Evolutionary conservation across 805 yeast species (phyloP).

Genomic region (Ogataea pini): DNA sequence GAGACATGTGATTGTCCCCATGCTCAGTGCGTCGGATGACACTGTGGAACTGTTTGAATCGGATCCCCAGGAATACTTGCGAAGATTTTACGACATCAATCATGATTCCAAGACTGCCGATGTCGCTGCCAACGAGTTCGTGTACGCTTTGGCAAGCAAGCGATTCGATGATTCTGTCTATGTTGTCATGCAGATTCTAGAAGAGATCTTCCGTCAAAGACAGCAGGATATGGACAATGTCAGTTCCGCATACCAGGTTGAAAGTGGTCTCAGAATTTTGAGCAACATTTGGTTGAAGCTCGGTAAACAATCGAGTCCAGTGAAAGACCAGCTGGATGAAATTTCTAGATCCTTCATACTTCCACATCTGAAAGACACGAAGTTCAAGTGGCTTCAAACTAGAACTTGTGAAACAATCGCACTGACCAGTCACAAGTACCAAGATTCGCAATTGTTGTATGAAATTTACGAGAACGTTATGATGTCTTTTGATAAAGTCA

Average conservation of each 20-base stretch:
- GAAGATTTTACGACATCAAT: conserved; percentile 61
- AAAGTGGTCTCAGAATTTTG: conserved; percentile 74
- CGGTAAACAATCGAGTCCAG: conserved; percentile 52
- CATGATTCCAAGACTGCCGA: conserved; percentile 50
- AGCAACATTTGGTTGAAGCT: conserved; percentile 64
- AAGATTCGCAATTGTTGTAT: conserved; percentile 32
- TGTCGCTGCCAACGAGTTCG: conserved; percentile 49
- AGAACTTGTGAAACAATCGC: conserved; percentile 62
- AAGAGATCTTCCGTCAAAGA: conserved; percentile 42
- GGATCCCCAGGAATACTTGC: conserved; percentile 88
- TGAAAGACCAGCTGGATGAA: conserved; percentile 58
- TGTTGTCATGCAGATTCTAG: conserved; percentile 54
- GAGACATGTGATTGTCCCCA: conserved; percentile 72
- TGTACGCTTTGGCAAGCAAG: conserved; percentile 18
- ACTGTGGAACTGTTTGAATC: conserved; percentile 74
- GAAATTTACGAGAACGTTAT: conserved; percentile 40
- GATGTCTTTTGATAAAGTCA: conserved; percentile 36
- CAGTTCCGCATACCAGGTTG: conserved; percentile 56
- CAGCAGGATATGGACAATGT: conserved; percentile 34
- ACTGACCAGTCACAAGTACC: conserved; percentile 24
- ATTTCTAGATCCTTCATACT: conserved; percentile 60
- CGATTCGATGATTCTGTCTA: conserved; percentile 45
- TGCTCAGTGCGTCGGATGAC: conserved; percentile 67
- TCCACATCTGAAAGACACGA: conserved; percentile 56
- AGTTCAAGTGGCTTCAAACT: conserved; percentile 67